These are phyloP conservation scores for Colletotrichum sansevieriae DNA, from an alignment of 2,329 filamentous ascomycete species.

Conservation along the genomic window DNA sequence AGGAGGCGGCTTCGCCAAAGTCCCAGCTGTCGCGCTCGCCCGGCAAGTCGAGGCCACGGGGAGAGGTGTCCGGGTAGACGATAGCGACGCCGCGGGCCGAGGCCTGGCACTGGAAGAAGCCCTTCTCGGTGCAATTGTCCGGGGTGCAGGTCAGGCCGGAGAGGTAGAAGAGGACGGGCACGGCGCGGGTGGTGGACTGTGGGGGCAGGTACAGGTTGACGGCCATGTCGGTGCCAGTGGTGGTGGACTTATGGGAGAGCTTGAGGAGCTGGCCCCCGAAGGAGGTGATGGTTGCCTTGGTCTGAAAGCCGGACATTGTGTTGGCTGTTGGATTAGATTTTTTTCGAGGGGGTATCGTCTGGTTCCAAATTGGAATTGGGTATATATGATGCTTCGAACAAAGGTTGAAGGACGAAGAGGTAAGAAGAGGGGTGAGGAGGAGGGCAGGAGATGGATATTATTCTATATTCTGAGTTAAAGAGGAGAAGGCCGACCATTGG, in stretches of 20 bases:
- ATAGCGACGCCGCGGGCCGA: conserved; percentile 87
- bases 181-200: conserved; percentile 68
- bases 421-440: neutral
- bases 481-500: conserved; percentile 19
- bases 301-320: conserved; percentile 83
- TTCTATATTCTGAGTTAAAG: conserved; percentile 35
- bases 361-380: conserved; percentile 21
- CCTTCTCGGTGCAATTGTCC: conserved; percentile 85
- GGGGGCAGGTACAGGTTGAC: conserved; percentile 93
- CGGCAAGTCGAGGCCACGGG: conserved; percentile 82
- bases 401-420: neutral
- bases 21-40: conserved; percentile 92
- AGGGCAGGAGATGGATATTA: conserved; percentile 23
- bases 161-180: conserved; percentile 92
- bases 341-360: conserved; percentile 2
- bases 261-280: conserved; percentile 97
- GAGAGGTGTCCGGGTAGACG: conserved; percentile 94
- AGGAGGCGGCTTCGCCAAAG: conserved; percentile 92
- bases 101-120: conserved; percentile 91
- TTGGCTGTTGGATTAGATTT: conserved; percentile 14
- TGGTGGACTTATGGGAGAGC: conserved; percentile 84
- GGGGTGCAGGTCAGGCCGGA: conserved; percentile 95
- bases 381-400: conserved; percentile 39
- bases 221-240: conserved; percentile 89
- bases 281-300: conserved; percentile 87